Base-by-base conservation (phyloP, 192 early-diverging fungal species). In the Allomyces macrogynus region DNA sequence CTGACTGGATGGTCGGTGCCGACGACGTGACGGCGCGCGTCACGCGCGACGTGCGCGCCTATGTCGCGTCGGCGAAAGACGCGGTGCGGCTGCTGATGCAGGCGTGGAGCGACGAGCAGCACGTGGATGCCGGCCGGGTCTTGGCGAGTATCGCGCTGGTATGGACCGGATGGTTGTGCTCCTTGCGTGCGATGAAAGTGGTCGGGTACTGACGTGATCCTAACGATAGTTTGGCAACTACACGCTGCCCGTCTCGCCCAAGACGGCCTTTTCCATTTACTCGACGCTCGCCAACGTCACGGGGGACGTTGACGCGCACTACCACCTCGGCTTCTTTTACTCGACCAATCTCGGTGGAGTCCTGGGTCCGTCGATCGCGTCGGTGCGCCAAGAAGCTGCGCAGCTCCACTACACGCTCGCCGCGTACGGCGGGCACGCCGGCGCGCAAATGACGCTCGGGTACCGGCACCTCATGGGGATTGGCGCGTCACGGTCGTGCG, bases 271-370 rank as follows among this genome's bases (percentile, higher is more conserved):
- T 66, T 63, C 73, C 18, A 78, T 84, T 66, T 93, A 87, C 70
- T 66, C 72, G 63, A 40, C 67, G 49, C 75, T 89, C 32, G 84
- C 87, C 2, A 72, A 79, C 32, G 64, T 70, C 40, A 81, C 74
- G 25, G 93, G 92, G 63, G 86, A 90, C 70, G 78, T 88, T 3
- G 78, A 84, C 14, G 93, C 89, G 18, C 95, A 92, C 69, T 86
- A 92, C 26, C 88, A 88, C 78, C 72, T 95, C 7, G 95, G 93
- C 16, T 81, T 92, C 62, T 84, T 92, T 72, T 87, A 95, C 72
- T 86, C 93, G 14, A 92, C 93, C 0, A 93, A 91, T 1, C 65
- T 96, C 62, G 92, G 92, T 23, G 60, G 49, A 3, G 49, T 57
- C 3, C 49, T 57, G 16, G 49, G 49, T 16, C 16, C 49, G 16